A percentile compares a stretch with the other conserved stretches of the same genome.
These are phyloP conservation scores for Magnaporthiopsis rhizophila DNA, from an alignment of 2,329 filamentous ascomycete species.

Conservation along the genomic window DNA sequence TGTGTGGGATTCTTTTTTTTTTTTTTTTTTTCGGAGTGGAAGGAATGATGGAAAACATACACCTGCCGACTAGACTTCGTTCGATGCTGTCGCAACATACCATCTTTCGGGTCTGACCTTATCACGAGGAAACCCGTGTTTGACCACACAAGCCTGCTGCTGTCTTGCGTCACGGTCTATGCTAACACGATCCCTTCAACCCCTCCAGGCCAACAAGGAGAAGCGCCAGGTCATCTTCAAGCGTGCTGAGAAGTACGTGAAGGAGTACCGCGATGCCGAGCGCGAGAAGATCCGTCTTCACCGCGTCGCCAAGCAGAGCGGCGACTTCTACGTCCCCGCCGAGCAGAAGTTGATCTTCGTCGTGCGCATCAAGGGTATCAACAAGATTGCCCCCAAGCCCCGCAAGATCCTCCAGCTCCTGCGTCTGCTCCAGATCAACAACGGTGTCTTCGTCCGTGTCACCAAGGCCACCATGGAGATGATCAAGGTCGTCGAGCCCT, in stretches of 20 bases:
- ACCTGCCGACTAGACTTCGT: conserved; percentile 82
- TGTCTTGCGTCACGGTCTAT: conserved; percentile 24
- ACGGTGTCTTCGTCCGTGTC: conserved; percentile 93
- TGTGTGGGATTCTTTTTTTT: conserved; percentile 9
- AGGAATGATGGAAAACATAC: conserved; percentile 80
- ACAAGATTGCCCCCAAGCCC: conserved; percentile 99
- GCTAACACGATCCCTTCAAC: conserved; percentile 13
- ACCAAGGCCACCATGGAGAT: conserved; percentile 98
- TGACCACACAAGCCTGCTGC: conserved; percentile 2
- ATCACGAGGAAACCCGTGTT: conserved; percentile 8
- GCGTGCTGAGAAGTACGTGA: conserved; percentile 98
- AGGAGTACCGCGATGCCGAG: conserved; percentile 98
- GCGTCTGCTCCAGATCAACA: conserved; percentile 99
- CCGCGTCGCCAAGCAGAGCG: conserved; percentile 84
- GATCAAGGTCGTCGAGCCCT: conserved; percentile 97
- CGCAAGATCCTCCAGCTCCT: conserved; percentile 99
- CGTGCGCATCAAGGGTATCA: conserved; percentile 99
- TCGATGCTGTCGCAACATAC: conserved; percentile 98
- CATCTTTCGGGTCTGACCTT: conserved; percentile 98
- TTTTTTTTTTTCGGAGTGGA: conserved; percentile 23
- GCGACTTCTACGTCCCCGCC: conserved; percentile 87
- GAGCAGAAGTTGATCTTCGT: conserved; percentile 97
- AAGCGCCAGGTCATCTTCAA: conserved; percentile 99
- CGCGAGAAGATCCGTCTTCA: conserved; percentile 94
- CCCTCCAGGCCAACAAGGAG: conserved; percentile 82